A percentile compares a stretch with the other conserved stretches of the same genome.
These are phyloP conservation scores for Eucalyptus decipiens DNA, from an alignment of 345 rosid genomes.

Conservation along the genomic window DNA sequence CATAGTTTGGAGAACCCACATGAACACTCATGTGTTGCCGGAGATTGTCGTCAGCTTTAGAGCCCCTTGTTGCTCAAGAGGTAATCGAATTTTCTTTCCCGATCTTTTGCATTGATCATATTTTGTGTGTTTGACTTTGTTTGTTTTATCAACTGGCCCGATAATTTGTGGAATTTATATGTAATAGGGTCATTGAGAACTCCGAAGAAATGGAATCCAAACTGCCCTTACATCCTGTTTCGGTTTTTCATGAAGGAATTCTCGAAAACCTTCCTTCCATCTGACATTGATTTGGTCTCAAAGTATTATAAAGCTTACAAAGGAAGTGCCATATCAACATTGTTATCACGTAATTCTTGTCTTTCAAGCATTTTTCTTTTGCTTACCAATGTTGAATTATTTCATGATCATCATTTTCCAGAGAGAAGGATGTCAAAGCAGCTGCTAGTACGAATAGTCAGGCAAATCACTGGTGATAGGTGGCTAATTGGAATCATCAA, in stretches of 20 bases:
- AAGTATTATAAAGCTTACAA: slow-evolving; percentile 44
- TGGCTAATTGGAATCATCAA: slow-evolving; percentile 54
- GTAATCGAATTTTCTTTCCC: background rate
- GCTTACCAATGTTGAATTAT: background rate
- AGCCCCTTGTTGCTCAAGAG: background rate
- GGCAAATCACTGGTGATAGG: slow-evolving; percentile 59
- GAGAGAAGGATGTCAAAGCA: slow-evolving; percentile 49
- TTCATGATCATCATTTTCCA: background rate
- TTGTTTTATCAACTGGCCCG: background rate
- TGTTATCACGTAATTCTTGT: background rate
- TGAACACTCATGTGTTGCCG: slow-evolving; percentile 12
- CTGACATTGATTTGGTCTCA: slow-evolving; percentile 21
- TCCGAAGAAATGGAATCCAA: slow-evolving; percentile 24
- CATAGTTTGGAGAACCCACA: background rate
- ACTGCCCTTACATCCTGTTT: slow-evolving; percentile 86
- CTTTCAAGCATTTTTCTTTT: background rate
- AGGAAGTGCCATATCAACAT: slow-evolving; percentile 6
- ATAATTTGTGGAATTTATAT: background rate
- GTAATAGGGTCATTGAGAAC: slow-evolving; percentile 12
- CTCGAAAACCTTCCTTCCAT: slow-evolving; percentile 41
- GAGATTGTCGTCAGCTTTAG: background rate
- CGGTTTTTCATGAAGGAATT: slow-evolving; percentile 50
- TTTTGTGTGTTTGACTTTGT: background rate
- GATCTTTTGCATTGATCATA: background rate
- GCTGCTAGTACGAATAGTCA: slow-evolving; percentile 40